Percentiles rank a stretch among this genome's conserved stretches.
Conservation (phyloP, 805 yeast genomes). For the Candida wancherniae region DNA sequence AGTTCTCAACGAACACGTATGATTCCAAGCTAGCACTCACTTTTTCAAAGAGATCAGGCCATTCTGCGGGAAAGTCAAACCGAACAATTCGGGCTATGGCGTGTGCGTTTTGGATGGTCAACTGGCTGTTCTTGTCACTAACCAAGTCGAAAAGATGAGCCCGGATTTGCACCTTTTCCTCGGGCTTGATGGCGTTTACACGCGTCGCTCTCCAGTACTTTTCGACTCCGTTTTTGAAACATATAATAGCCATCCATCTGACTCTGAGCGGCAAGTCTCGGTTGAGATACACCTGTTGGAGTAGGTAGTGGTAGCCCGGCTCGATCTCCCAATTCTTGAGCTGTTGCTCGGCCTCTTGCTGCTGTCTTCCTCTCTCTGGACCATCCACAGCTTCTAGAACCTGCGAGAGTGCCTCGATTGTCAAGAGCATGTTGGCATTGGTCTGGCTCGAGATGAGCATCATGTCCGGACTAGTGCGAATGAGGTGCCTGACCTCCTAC, state of each 20-base stretch:
- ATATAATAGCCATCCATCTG: slow-evolving; percentile 84
- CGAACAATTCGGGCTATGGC: slow-evolving; percentile 75
- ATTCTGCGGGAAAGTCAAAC: slow-evolving; percentile 79
- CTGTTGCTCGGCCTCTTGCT: slow-evolving; percentile 64
- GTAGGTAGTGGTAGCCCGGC: slow-evolving; percentile 52
- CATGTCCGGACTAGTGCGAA: too few species aligned
- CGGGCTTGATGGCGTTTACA: slow-evolving; percentile 45
- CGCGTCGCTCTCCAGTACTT: slow-evolving; percentile 77
- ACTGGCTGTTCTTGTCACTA: slow-evolving; percentile 67
- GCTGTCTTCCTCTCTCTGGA: slow-evolving; percentile 46
- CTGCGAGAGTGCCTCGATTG: slow-evolving; percentile 24
- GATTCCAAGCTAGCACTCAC: slow-evolving; percentile 43
- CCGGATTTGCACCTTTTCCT: slow-evolving; percentile 67
- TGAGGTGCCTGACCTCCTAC: too few species aligned
- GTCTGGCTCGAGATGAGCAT: slow-evolving; percentile 1
- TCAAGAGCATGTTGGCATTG: slow-evolving; percentile 17
- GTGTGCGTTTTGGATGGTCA: slow-evolving; percentile 80
- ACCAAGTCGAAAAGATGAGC: slow-evolving; percentile 52
- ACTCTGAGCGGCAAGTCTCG: slow-evolving; percentile 54
- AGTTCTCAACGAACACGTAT: slow-evolving; percentile 36
- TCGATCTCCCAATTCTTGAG: slow-evolving; percentile 63
- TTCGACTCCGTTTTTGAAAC: slow-evolving; percentile 83
- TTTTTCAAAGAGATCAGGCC: slow-evolving; percentile 79
- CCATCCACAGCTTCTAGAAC: slow-evolving; percentile 29
- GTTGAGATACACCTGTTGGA: slow-evolving; percentile 60